Percentiles rank a stretch among this genome's conserved stretches.
phyloP scores from a whole-genome alignment of 139 green algal genomes.

The Picochlorum sp. region DNA sequence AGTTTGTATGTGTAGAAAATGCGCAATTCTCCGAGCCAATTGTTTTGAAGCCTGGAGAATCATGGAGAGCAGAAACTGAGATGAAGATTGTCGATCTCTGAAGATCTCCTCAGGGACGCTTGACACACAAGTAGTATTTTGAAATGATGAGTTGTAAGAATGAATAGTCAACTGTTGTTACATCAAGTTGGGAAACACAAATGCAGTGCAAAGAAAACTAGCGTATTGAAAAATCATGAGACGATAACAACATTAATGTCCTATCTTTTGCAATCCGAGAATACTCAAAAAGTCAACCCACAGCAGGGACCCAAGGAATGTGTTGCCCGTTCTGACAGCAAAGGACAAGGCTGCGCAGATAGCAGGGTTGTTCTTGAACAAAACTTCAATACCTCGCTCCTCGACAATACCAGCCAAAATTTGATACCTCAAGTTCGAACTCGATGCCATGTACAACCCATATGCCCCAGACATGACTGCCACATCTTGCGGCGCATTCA shows the following conservation, averaged over 20 bases:
- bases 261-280: slow-evolving; percentile 58
- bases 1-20: slow-evolving; percentile 84
- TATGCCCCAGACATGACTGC: slow-evolving; percentile 72
- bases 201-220: not conserved
- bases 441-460: slow-evolving; percentile 90
- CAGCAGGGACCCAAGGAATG: slow-evolving; percentile 73
- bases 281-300: slow-evolving; percentile 88
- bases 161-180: not conserved
- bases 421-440: slow-evolving; percentile 85
- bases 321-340: slow-evolving; percentile 62
- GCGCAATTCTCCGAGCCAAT: slow-evolving; percentile 47
- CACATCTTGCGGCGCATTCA: slow-evolving; percentile 66
- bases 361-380: slow-evolving; percentile 56
- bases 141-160: not conserved
- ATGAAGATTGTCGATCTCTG: slow-evolving; percentile 9
- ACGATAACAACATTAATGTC: not conserved
- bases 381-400: slow-evolving; percentile 82
- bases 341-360: slow-evolving; percentile 71
- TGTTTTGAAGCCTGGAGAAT: slow-evolving; percentile 44
- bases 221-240: slow-evolving; percentile 2
- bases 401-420: slow-evolving; percentile 86
- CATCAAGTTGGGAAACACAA: not conserved
- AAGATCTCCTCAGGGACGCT: no score
- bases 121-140: not conserved
- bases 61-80: slow-evolving; percentile 31